Evolutionary conservation across 495 filamentous ascomycete genomes (phyloP), one percentile per base, ranked within the genome.

Genomic region (Amorphotheca resinae): DNA sequence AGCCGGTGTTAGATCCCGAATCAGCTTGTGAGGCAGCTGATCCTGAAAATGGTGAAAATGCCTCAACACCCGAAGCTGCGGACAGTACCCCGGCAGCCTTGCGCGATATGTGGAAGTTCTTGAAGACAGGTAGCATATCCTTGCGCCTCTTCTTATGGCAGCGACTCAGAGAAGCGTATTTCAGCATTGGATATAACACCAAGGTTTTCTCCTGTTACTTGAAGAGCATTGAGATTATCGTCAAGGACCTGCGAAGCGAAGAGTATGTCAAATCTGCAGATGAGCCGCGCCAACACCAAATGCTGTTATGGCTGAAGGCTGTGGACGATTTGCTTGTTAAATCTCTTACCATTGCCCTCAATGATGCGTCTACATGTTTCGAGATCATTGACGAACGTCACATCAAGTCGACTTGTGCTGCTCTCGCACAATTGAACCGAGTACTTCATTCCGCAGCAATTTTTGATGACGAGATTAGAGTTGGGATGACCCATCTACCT

Each of bases 171-270:
- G 81, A 87, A 23, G 87, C 93, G 1, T 96, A 99, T 53, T 73
- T 75, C 47, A 72, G 71, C 22, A 88, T 95, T 42, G 73, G 81
- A 11, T 89, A 93, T 53, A 68, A 73, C 5, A 84, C 88, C 0
- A 93, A 93, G 55, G 78, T 93, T 20, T 73, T 96, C 17, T 86
- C 79, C 1, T 95, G 87, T 59, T 74, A 84, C 50, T 66, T 96
- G 28, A 76, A 79, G 44, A 87, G 81, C 49, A 84, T 96, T 39
- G 82, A 87, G 54, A 76, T 83, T 20, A 73, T 96, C 14, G 63
- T 93, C 21, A 64, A 62, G 15, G 84, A 95, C 53, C 65, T 95
- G 14, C 72, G 78, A 41, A 66, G 72, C 1, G 55, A 71, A 2
- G 64, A 75, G 7, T 84, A 87, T 55, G 47, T 71, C 3, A 72